phyloP scores from a whole-genome alignment of 129 eudicot species.

The Pseudognaphalium luteoalbum region DNA sequence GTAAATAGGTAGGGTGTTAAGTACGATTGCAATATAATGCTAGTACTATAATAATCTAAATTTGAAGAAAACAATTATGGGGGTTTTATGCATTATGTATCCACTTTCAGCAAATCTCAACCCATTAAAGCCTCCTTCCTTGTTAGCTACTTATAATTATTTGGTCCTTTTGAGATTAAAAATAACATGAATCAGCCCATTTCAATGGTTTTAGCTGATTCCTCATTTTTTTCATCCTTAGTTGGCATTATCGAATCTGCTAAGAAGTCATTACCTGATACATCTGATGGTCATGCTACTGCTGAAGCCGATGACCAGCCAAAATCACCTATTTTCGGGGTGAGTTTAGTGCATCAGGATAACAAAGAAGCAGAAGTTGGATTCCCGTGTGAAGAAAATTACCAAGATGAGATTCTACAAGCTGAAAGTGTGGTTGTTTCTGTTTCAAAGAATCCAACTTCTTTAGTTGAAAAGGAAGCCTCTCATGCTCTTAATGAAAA shows the following conservation, averaged over 20 bases:
- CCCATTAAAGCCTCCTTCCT: neutral
- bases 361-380: conserved; percentile 32
- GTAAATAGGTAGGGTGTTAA: neutral
- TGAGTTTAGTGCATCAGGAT: conserved; percentile 28
- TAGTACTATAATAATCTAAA: neutral
- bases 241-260: conserved; percentile 28
- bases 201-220: conserved; percentile 11
- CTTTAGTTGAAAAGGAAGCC: conserved; percentile 36
- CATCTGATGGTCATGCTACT: conserved; percentile 7
- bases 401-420: conserved; percentile 28
- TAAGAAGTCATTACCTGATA: conserved; percentile 25
- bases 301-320: conserved; percentile 38
- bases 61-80: neutral
- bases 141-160: neutral
- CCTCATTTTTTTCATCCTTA: conserved; percentile 30
- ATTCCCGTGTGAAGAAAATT: conserved; percentile 26
- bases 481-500: conserved; percentile 24
- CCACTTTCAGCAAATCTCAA: neutral
- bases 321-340: conserved; percentile 41
- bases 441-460: conserved; percentile 25
- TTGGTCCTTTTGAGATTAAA: neutral
- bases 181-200: neutral
- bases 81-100: neutral
- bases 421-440: conserved; percentile 26
- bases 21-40: neutral